Evolutionary conservation across 169 alveolate species (phyloP).

Genomic region (Plasmodium gonderi): DNA sequence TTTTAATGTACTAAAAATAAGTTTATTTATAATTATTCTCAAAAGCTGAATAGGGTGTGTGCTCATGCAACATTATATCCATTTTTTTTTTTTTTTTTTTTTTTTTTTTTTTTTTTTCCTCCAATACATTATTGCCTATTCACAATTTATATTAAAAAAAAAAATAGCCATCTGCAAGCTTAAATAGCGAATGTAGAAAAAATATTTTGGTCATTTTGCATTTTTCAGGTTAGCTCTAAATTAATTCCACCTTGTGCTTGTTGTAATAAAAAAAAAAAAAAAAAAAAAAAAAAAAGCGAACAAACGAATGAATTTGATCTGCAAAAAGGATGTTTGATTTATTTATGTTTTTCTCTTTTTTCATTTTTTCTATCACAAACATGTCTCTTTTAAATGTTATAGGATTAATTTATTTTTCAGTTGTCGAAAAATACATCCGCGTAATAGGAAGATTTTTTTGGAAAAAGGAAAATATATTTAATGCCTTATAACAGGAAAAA

Average conservation of each 20-base stretch:
- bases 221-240: slow-evolving; percentile 6
- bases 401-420: background rate
- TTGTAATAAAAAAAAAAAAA: slow-evolving; percentile 18
- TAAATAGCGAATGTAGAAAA: background rate
- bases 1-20: background rate
- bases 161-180: background rate
- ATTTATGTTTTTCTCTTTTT: background rate
- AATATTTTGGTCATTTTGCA: background rate
- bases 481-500: background rate
- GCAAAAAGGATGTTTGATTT: background rate
- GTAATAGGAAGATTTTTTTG: background rate
- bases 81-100: slow-evolving; percentile 18
- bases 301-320: slow-evolving; percentile 14
- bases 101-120: too few species aligned
- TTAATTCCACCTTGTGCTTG: slow-evolving; percentile 14
- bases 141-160: too few species aligned
- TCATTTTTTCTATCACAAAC: background rate
- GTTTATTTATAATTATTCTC: background rate
- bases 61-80: slow-evolving; percentile 1
- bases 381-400: background rate
- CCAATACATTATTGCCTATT: too few species aligned
- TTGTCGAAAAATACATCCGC: background rate
- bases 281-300: background rate
- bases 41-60: slow-evolving; percentile 6
- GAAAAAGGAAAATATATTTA: background rate